Conservation (phyloP, 1,284 basidiomycete genomes). For the Cryptococcus hybrid region DNA sequence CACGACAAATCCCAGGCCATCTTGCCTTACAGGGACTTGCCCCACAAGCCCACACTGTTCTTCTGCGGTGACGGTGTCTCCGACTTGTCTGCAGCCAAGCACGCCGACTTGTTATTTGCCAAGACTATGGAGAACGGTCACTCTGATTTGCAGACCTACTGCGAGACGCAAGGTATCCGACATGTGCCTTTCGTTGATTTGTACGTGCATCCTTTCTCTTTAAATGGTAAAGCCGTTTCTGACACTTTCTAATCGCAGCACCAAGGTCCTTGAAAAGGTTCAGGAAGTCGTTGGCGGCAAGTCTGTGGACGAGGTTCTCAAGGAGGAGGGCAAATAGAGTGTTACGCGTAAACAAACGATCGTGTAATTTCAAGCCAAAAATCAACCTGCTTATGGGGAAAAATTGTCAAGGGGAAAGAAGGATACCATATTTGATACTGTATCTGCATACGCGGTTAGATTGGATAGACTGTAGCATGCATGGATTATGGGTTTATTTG, state of each 20-base stretch:
- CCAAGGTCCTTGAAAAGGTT: slow-evolving; percentile 55
- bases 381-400: no score
- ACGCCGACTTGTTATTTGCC: slow-evolving; percentile 87
- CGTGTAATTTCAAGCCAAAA: no score
- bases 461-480: no score
- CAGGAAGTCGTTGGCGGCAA: slow-evolving; percentile 71
- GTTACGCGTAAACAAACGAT: no score
- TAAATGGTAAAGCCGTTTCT: background rate
- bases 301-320: slow-evolving; percentile 55
- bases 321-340: slow-evolving; percentile 14
- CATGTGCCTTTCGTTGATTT: slow-evolving; percentile 51
- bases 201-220: slow-evolving; percentile 18
- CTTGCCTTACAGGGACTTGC: slow-evolving; percentile 72
- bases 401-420: no score
- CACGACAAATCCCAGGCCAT: slow-evolving; percentile 94
- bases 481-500: no score
- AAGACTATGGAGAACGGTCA: slow-evolving; percentile 74
- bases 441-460: no score
- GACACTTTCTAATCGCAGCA: slow-evolving; percentile 62
- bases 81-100: slow-evolving; percentile 83
- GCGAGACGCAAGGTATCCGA: slow-evolving; percentile 52
- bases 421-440: no score
- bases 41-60: slow-evolving; percentile 75
- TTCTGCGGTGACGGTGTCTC: slow-evolving; percentile 96
- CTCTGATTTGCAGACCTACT: slow-evolving; percentile 81